A percentile compares a stretch with the other conserved stretches of the same genome.
phyloP scores from a whole-genome alignment of 148 eudicot species.

The Limonium bicolor region DNA sequence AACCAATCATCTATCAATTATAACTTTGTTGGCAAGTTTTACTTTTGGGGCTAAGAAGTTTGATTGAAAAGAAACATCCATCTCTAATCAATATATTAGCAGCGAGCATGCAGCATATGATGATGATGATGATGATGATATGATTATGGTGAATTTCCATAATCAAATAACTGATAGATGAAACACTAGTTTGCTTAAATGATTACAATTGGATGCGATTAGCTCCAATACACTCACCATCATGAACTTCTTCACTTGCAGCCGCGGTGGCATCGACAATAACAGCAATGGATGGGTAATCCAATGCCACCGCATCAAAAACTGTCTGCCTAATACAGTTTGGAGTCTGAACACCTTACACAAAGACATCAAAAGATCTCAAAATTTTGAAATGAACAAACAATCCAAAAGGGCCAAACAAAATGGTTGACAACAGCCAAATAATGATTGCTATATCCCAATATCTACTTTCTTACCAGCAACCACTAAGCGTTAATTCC shows the following conservation, averaged over 20 bases:
- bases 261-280: slow-evolving; percentile 95
- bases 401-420: too few species aligned
- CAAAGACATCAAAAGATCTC: not conserved
- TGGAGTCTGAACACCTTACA: slow-evolving; percentile 93
- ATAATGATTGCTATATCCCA: too few species aligned
- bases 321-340: slow-evolving; percentile 94
- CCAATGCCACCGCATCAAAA: slow-evolving; percentile 89
- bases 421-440: too few species aligned
- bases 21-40: too few species aligned
- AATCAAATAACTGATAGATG: slow-evolving; percentile 19
- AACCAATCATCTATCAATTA: too few species aligned
- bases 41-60: too few species aligned
- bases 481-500: slow-evolving; percentile 57
- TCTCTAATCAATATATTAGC: too few species aligned
- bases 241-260: slow-evolving; percentile 74
- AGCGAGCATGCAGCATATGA: too few species aligned
- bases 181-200: not conserved
- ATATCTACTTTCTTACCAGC: slow-evolving; percentile 47
- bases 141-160: too few species aligned
- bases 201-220: too few species aligned
- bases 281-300: slow-evolving; percentile 66
- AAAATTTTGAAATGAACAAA: too few species aligned
- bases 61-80: too few species aligned
- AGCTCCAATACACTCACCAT: slow-evolving; percentile 24
- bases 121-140: not conserved